These are phyloP conservation scores for Choiromyces venosus DNA, from an alignment of 495 filamentous ascomycete genomes.

Conservation along the genomic window DNA sequence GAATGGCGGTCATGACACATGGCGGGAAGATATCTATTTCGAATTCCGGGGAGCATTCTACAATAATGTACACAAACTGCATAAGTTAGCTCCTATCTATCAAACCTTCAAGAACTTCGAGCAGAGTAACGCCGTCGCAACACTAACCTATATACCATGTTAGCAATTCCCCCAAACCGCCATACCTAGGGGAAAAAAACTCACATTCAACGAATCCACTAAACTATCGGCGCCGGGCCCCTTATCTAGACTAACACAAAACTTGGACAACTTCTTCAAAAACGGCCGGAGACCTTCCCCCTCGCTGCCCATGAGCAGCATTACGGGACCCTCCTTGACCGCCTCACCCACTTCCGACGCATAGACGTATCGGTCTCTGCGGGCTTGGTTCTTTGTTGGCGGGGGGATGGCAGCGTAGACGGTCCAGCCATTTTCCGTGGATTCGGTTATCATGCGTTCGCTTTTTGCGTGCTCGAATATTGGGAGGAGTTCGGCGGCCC, in stretches of 20 bases:
- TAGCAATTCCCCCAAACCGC: background rate
- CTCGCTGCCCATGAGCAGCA: slow-evolving; percentile 79
- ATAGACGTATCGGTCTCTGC: slow-evolving; percentile 40
- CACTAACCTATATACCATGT: slow-evolving; percentile 20
- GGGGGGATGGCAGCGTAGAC: slow-evolving; percentile 73
- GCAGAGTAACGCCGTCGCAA: slow-evolving; percentile 33
- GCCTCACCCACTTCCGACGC: slow-evolving; percentile 46
- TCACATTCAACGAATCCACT: slow-evolving; percentile 37
- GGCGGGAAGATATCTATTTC: background rate
- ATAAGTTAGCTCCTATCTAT: background rate
- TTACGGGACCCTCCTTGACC: slow-evolving; percentile 57
- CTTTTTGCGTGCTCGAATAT: slow-evolving; percentile 62
- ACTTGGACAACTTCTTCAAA: slow-evolving; percentile 59
- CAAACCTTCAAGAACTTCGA: slow-evolving; percentile 28
- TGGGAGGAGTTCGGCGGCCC: slow-evolving; percentile 72
- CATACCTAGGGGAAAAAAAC: background rate
- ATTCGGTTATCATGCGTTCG: slow-evolving; percentile 61
- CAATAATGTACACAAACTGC: background rate
- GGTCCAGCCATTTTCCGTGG: slow-evolving; percentile 67
- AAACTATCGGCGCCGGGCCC: slow-evolving; percentile 20
- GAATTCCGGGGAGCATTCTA: background rate
- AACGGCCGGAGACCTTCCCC: slow-evolving; percentile 62
- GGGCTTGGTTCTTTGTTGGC: slow-evolving; percentile 32
- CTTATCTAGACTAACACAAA: slow-evolving; percentile 42
- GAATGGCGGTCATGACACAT: too few species aligned